Base-by-base conservation (phyloP, 345 rosid genomes). In the Salix brachista region DNA sequence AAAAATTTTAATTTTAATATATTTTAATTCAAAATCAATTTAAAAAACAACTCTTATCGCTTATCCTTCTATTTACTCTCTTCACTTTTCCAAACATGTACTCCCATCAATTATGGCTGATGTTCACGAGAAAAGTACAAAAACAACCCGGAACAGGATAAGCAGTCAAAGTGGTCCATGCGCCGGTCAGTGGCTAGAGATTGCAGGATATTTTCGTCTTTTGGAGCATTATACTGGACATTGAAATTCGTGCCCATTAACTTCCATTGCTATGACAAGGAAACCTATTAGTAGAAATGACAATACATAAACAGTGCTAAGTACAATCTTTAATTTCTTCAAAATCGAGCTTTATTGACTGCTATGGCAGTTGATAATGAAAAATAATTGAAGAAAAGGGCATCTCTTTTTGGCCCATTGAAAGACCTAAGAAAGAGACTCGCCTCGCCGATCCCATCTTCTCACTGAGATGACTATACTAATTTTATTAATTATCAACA, bases 121-220 rank as follows among this genome's bases (percentile, higher is more conserved):
- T 9, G 62, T 9, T 56, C 62, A 8, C 25, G 62, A 11, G 62
- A 4, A 30, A 32, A 18, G 39, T 19, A 67, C 87, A 14, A 65
- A 30, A 37, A 52, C 66, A 58, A 58, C 84, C 79, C 37, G 30
- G 9, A 0, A 0, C 9, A 54, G 46, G 75, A 58, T 52, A 58
- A 18, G 58, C 8, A 70, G 83, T 79, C 82, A 73, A 78, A 77
- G 80, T 78, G 90, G 88, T 85, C 83, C 87, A 18, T 12, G 52
- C 17, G 16, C 6, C n/a, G 77, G 89, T 84, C 87, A 84, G 84
- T 65, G 76, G 48, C 28, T 26, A 11, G 10, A 52, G 64, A 32
- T 44, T 28, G 28, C 39, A 66, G 85, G 83, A 72, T 36, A 76
- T 67, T 19, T 76, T 77, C 64, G 89, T 82, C 75, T 80, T 71